These are phyloP conservation scores for Gardenia jasminoides DNA, from an alignment of 257 asterid species.

Conservation along the genomic window DNA sequence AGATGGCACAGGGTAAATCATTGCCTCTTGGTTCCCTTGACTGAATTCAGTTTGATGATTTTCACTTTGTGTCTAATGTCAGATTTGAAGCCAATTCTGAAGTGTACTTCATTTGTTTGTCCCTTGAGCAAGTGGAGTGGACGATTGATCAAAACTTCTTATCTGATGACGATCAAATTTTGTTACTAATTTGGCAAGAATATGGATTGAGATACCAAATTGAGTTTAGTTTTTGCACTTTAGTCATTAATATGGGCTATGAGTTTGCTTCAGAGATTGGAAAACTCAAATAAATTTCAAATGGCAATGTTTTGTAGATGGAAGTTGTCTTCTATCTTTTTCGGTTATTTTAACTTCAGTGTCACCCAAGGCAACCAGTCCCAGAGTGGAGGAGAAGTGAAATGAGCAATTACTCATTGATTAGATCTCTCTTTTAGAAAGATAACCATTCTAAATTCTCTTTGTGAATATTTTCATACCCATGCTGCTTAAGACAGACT, in stretches of 20 bases:
- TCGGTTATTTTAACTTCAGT: too few species aligned
- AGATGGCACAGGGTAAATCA: too few species aligned
- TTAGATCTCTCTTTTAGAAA: too few species aligned
- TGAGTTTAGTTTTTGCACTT: not conserved
- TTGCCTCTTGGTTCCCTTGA: too few species aligned
- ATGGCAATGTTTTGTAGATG: not conserved
- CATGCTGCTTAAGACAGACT: not conserved
- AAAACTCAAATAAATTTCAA: too few species aligned
- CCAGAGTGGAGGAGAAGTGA: too few species aligned
- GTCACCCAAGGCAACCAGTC: too few species aligned
- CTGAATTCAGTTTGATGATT: too few species aligned
- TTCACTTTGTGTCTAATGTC: not conserved
- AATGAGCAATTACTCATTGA: too few species aligned
- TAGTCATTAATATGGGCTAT: not conserved
- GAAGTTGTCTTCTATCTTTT: too few species aligned
- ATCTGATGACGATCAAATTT: too few species aligned
- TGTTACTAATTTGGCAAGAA: not conserved
- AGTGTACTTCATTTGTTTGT: not conserved
- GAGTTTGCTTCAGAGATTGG: not conserved
- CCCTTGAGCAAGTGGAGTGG: not conserved
- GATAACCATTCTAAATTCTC: not conserved
- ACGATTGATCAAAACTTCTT: not conserved
- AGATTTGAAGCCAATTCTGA: not conserved
- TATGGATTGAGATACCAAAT: not conserved
- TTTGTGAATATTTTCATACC: too few species aligned